Evolutionary conservation across 257 asterid species (phyloP).

Genomic region (Nicotiana tomentosiformis): DNA sequence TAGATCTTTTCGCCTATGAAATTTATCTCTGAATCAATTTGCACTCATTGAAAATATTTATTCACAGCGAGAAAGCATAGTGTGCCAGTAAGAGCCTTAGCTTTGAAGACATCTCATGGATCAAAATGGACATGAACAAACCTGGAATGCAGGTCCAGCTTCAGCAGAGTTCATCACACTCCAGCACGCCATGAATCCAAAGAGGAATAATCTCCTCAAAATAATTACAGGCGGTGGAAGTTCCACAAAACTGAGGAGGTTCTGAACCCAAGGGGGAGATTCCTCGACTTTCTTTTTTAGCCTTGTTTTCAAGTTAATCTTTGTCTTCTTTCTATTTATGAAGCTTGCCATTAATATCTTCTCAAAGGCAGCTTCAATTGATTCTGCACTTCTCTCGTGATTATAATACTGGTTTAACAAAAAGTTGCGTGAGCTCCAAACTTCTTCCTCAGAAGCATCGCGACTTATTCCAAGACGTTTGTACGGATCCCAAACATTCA

Average conservation of each 20-base stretch:
- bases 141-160: slow-evolving; percentile 99
- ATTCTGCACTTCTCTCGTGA: slow-evolving; percentile 78
- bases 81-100: background rate
- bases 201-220: slow-evolving; percentile 82
- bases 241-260: slow-evolving; percentile 78
- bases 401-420: slow-evolving; percentile 64
- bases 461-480: slow-evolving; percentile 75
- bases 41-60: background rate
- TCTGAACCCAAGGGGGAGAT: slow-evolving; percentile 95
- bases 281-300: slow-evolving; percentile 92
- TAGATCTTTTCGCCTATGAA: background rate
- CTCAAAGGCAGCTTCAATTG: slow-evolving; percentile 94
- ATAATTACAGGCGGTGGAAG: slow-evolving; percentile 78
- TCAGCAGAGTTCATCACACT: slow-evolving; percentile 94
- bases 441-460: slow-evolving; percentile 91
- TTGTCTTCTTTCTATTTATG: slow-evolving; percentile 70
- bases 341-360: slow-evolving; percentile 78
- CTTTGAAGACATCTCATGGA: background rate
- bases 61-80: background rate
- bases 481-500: slow-evolving; percentile 82
- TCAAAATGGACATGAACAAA: slow-evolving; percentile 14
- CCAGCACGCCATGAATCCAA: slow-evolving; percentile 95
- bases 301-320: slow-evolving; percentile 82
- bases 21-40: background rate
- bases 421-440: slow-evolving; percentile 93